A percentile compares a stretch with the other conserved stretches of the same genome.
Conservation (phyloP, 441 rosid species). For the Aleurites moluccanus region DNA sequence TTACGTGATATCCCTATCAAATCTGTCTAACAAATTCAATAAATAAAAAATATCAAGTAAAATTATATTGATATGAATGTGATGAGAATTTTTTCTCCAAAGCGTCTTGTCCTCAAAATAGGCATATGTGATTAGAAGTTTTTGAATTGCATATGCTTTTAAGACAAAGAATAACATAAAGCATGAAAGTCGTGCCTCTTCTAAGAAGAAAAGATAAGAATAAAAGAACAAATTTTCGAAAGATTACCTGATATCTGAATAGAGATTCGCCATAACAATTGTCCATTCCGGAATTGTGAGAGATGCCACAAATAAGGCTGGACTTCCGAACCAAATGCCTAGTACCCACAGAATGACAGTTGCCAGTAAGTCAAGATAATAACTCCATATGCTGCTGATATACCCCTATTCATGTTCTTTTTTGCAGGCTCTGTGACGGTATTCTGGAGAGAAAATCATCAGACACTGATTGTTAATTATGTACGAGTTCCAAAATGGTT, state of each 20-base stretch:
- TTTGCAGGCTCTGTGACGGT: slow-evolving; percentile 45
- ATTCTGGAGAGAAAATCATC: slow-evolving; percentile 28
- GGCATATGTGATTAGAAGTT: slow-evolving; percentile 46
- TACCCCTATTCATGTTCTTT: slow-evolving; percentile 49
- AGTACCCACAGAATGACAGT: slow-evolving; percentile 46
- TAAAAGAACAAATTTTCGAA: not conserved
- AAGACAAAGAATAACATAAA: no score
- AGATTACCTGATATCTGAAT: slow-evolving; percentile 50
- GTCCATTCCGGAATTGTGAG: slow-evolving; percentile 49
- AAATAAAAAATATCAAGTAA: no score
- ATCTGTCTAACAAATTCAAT: no score
- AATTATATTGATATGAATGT: slow-evolving; percentile 6
- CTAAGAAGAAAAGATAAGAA: no score
- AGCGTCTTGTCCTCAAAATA: slow-evolving; percentile 39
- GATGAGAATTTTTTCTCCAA: not conserved
- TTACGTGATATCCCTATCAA: no score
- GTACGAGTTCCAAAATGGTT: not conserved
- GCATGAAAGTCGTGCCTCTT: no score
- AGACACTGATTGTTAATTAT: not conserved
- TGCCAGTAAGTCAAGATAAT: slow-evolving; percentile 49
- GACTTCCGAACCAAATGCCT: slow-evolving; percentile 55
- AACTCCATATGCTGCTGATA: slow-evolving; percentile 45
- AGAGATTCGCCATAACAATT: slow-evolving; percentile 46
- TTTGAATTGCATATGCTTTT: not conserved
- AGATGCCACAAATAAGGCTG: slow-evolving; percentile 46